phyloP scores from a whole-genome alignment of 2,329 filamentous ascomycete species.

The Reticulascus tulasneorum region DNA sequence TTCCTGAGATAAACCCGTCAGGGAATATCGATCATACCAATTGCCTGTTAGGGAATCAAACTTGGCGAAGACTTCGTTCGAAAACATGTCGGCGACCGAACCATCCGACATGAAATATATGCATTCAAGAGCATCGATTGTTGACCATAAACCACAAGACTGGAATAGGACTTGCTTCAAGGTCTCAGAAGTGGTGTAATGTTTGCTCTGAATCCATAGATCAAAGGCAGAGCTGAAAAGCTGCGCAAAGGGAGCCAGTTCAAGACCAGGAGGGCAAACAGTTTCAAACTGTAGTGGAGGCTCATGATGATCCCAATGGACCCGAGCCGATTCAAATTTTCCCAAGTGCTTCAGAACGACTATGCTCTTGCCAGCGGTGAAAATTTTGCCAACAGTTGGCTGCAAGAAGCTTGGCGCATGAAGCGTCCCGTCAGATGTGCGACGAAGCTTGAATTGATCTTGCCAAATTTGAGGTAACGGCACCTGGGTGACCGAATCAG shows the following conservation, averaged over 20 bases:
- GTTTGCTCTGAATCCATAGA: constrained; percentile 72
- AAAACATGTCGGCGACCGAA: constrained; percentile 60
- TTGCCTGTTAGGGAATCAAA: constrained; percentile 56
- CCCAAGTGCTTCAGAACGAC: constrained; percentile 75
- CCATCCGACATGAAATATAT: constrained; percentile 79
- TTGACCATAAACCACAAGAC: constrained; percentile 61
- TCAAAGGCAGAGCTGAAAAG: constrained; percentile 69
- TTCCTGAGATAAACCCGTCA: constrained; percentile 74
- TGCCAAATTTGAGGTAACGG: constrained; percentile 70
- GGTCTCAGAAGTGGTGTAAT: constrained; percentile 63
- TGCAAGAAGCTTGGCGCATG: constrained; percentile 74
- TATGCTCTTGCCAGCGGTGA: constrained; percentile 84
- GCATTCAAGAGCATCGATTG: constrained; percentile 63
- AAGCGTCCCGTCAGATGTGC: constrained; percentile 53
- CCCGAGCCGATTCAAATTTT: constrained; percentile 36
- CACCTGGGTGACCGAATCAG: constrained; percentile 50
- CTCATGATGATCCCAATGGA: constrained; percentile 30
- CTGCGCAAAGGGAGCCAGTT: constrained; percentile 67
- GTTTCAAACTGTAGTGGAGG: constrained; percentile 52
- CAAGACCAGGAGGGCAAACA: constrained; percentile 44
- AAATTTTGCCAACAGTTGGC: constrained; percentile 66
- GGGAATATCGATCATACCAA: constrained; percentile 79
- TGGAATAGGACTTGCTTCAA: constrained; percentile 65
- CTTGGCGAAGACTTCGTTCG: constrained; percentile 67
- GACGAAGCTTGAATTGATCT: constrained; percentile 65